phyloP scores from a whole-genome alignment of 495 filamentous ascomycete genomes.

The Parathielavia appendiculata region DNA sequence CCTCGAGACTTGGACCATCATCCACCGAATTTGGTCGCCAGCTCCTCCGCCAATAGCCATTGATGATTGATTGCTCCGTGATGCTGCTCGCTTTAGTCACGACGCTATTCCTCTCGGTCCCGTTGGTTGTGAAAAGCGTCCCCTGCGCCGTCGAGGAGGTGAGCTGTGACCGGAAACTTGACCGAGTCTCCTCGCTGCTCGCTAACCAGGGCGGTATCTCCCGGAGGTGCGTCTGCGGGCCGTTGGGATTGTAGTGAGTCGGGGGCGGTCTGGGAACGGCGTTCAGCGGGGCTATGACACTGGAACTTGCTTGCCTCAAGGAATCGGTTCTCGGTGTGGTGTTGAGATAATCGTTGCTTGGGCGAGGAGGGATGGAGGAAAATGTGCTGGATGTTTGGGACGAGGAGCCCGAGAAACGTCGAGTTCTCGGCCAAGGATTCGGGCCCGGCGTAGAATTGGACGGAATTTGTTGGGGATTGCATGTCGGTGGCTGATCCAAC shows the following conservation, averaged over 20 bases:
- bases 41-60: conserved; percentile 44
- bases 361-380: conserved; percentile 36
- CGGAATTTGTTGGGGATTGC: conserved; percentile 18
- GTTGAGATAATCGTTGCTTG: conserved; percentile 31
- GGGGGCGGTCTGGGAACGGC: conserved; percentile 16
- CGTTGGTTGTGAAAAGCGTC: conserved; percentile 64
- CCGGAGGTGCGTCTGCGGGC: conserved; percentile 24
- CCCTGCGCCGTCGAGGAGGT: conserved; percentile 66
- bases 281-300: conserved; percentile 19
- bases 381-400: conserved; percentile 41
- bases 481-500: conserved; percentile 28
- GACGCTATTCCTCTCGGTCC: conserved; percentile 79
- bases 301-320: conserved; percentile 22
- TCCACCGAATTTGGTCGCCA: conserved; percentile 50
- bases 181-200: conserved; percentile 53
- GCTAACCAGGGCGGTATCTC: conserved; percentile 41
- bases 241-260: conserved; percentile 13
- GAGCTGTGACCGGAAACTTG: conserved; percentile 63
- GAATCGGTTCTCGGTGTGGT: conserved; percentile 18
- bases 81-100: conserved; percentile 73
- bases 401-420: conserved; percentile 45
- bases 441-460: conserved; percentile 15
- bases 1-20: conserved; percentile 78
- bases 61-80: conserved; percentile 50
- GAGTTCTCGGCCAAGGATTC: conserved; percentile 34